Base-by-base conservation (phyloP, 352 stramenopile species). In the Phytophthora boehmeriae region DNA sequence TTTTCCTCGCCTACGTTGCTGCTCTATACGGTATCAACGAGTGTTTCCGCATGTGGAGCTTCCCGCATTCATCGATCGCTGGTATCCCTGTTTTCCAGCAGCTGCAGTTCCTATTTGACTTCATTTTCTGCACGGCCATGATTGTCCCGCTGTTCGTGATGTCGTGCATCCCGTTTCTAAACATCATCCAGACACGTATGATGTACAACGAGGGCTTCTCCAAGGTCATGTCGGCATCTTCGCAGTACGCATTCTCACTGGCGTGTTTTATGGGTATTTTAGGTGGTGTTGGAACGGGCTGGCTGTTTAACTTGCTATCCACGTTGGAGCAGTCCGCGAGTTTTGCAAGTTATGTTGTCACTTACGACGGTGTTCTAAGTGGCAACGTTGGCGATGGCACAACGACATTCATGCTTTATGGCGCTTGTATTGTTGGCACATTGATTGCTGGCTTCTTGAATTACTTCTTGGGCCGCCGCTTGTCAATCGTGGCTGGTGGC, bases 181-280 rank as follows among this genome's bases (percentile, higher is more conserved):
- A 90, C 56, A 52, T 92, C 22, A 90, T 92, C 49, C 83, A 92
- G 67, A 90, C 83, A 46, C 80, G 83, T 57, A 92, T 92, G 83
- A 92, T 92, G 83, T 92, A 92, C 73, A 92, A 92, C 65, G 73
- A 92, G 73, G 83, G 83, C 3, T 92, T 92, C 59, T 90, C 80
- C 1, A 83, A 89, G 63, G 81, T 90, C 56, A 84, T 92, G 70
- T 92, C 83, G 5, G 83, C 78, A 13, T 90, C 83, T 4, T 90
- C 79, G 30, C 83, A 92, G 63, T 92, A 92, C 59, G 80, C 83
- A 5, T 87, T 92, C 45, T 91, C 81, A 10, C 63, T 92, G 25
- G 80, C 81, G 2, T 68, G 77, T 8, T 83, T 90, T 30, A 85
- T 90, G 69, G 83, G 83, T 0, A 60, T 92, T 32, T 54, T 90